Evolutionary conservation across 2,329 filamentous ascomycete genomes (phyloP).

Genomic region (Penicillium digitatum): DNA sequence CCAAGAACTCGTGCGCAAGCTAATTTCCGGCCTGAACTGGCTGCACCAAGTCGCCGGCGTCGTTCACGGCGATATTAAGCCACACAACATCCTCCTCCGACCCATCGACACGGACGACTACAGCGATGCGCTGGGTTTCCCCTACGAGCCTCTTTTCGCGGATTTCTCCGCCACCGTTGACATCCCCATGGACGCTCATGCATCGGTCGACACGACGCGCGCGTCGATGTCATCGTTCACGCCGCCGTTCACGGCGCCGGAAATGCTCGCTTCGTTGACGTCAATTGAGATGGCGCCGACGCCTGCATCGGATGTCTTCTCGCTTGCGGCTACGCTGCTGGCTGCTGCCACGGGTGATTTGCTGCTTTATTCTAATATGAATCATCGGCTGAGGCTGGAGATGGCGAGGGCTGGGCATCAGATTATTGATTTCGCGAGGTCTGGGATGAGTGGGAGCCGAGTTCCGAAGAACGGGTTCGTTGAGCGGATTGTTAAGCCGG

Average conservation of each 20-base stretch:
- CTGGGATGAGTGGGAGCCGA: constrained; percentile 36
- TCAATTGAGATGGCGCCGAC: constrained; percentile 35
- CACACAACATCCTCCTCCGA: constrained; percentile 43
- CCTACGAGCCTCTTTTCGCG: constrained; percentile 41
- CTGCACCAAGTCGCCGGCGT: constrained; percentile 41
- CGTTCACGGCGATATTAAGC: constrained; percentile 49
- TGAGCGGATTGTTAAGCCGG: constrained; percentile 37
- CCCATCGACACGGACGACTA: constrained; percentile 14
- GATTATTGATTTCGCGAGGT: constrained; percentile 41
- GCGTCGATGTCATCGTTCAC: constrained; percentile 41
- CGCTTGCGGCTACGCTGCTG: constrained; percentile 44
- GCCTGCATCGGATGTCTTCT: constrained; percentile 45
- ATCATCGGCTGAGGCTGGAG: constrained; percentile 39
- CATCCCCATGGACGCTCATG: constrained; percentile 9
- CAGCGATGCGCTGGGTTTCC: constrained; percentile 24
- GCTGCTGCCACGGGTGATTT: constrained; percentile 46
- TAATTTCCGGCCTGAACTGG: constrained; percentile 44
- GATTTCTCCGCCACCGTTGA: constrained; percentile 46
- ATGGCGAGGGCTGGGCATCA: constrained; percentile 45
- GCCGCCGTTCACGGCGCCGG: constrained; percentile 45
- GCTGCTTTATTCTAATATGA: constrained; percentile 41
- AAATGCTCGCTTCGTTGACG: constrained; percentile 40
- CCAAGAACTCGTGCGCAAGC: constrained; percentile 39
- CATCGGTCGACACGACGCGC: constrained; percentile 13
- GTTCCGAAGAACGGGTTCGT: constrained; percentile 42